phyloP scores from a whole-genome alignment of 768 basidiomycete genomes.

The Cyathus striatus region DNA sequence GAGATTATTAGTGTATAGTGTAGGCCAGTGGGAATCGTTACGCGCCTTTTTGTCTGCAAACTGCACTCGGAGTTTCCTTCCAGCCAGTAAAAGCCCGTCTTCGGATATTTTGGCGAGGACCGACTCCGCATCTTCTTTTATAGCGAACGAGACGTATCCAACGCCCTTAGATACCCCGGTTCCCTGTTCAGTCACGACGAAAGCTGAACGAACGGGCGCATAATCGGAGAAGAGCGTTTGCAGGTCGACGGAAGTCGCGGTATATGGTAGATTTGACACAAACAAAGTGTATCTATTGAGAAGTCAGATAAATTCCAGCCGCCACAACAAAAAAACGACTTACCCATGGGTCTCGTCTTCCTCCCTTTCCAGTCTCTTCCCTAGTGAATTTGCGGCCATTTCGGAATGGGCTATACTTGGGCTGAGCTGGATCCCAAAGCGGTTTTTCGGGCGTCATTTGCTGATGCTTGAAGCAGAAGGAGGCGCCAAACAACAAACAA shows the following conservation, averaged over 20 bases:
- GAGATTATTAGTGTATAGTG: too few relatives aligned
- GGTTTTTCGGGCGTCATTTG: too few relatives aligned
- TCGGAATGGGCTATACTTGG: too few relatives aligned
- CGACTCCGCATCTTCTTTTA: constrained; percentile 81
- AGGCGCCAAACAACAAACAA: too few relatives aligned
- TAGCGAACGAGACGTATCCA: constrained; percentile 91
- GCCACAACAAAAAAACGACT: too few relatives aligned
- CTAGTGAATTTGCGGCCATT: too few relatives aligned
- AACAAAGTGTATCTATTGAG: constrained; percentile 88
- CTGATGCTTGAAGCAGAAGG: too few relatives aligned
- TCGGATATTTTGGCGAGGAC: constrained; percentile 62
- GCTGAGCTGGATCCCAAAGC: too few relatives aligned
- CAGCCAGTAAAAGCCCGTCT: constrained; percentile 61
- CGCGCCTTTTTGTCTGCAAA: constrained; percentile 80
- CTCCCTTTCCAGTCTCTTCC: too few relatives aligned
- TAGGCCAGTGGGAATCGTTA: too few relatives aligned
- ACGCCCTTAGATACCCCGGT: constrained; percentile 86
- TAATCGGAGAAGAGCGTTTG: constrained; percentile 93
- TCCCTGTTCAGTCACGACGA: constrained; percentile 81
- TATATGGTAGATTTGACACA: constrained; percentile 89
- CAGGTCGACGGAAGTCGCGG: constrained; percentile 85
- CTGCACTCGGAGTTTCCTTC: constrained; percentile 65
- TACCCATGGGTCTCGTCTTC: too few relatives aligned
- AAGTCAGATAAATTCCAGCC: too few relatives aligned
- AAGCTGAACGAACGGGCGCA: constrained; percentile 90